phyloP scores from a whole-genome alignment of 2,329 filamentous ascomycete species.

The Reticulascus tulasneorum region DNA sequence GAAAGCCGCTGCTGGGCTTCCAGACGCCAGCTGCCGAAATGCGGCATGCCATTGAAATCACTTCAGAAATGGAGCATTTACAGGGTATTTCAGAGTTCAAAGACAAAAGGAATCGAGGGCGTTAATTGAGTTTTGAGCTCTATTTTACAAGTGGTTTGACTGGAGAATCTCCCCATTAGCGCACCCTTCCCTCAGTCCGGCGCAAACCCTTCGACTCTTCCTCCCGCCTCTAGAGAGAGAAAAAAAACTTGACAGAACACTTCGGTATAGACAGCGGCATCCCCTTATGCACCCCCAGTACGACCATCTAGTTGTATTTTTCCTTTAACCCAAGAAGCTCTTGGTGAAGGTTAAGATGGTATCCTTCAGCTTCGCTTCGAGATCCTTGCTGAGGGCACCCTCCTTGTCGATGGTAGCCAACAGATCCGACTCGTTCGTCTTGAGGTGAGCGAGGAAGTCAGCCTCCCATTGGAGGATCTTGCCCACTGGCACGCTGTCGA shows the following conservation, averaged over 20 bases:
- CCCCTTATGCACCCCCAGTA: conserved; percentile 20
- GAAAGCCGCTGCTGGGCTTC: too few relatives aligned
- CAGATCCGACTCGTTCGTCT: conserved; percentile 82
- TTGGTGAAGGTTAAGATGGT: conserved; percentile 80
- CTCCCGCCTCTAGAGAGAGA: conserved; percentile 44
- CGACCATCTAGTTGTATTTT: conserved; percentile 23
- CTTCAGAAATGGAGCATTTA: too few relatives aligned
- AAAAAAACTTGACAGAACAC: conserved; percentile 37
- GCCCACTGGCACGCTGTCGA: conserved; percentile 82
- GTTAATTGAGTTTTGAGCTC: conserved; percentile 58
- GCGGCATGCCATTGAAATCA: too few relatives aligned
- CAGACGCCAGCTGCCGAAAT: too few relatives aligned
- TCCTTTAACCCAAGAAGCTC: conserved; percentile 69
- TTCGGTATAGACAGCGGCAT: conserved; percentile 46
- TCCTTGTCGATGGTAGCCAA: conserved; percentile 89
- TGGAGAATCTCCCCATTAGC: conserved; percentile 33
- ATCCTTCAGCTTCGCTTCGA: conserved; percentile 78
- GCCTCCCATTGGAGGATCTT: conserved; percentile 93
- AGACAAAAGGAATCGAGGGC: conserved; percentile 59
- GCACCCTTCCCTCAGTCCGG: conserved; percentile 37
- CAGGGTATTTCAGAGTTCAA: too few relatives aligned
- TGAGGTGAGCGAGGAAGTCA: conserved; percentile 90
- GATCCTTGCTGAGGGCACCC: conserved; percentile 91
- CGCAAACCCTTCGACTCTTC: conserved; percentile 40
- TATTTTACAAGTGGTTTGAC: conserved; percentile 60